Base-by-base conservation (phyloP, 176 grass and related monocot species). In the Melocanna baccifera region DNA sequence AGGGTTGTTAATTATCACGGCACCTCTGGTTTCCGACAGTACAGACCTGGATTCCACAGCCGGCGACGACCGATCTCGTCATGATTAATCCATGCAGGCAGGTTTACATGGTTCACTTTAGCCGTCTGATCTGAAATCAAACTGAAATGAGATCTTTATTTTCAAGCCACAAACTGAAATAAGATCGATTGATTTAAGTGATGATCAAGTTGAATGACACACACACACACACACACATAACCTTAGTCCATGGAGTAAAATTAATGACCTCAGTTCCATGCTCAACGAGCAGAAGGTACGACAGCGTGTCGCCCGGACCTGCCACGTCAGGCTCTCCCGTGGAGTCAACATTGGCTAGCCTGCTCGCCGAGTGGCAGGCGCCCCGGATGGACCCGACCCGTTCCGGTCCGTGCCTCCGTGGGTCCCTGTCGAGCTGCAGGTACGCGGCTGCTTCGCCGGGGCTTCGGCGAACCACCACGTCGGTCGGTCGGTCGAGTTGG, bases 321-420 rank as follows among this genome's bases (percentile, higher is more conserved):
- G 83, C 73, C 63, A 77, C 51, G 73, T 66, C 73, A 77, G 20
- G 37, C 4, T 12, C 9, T 10, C 36, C 63, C 26, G 16, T 41
- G 12, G 41, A 51, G 75, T 86, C 84, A 86, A 72, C 43, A 20
- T 1, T 19, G 66, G 75, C 29, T 22, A 13, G 28, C 73, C 18
- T n/a, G 12, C 13, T 45, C 12, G 8, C 4, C n/a, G 32, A 51
- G 83, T 46, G 75, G 66, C 13, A 18, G 22, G 22, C 67, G 5
- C 39, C 42, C 43, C 50, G 36, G 56, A 63, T 58, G 76, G 76
- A 79, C 76, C 53, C 67, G 76, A 68, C 73, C 62, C 6, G 66
- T 61, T 71, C 52, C 23, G 32, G 11, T 23, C 12, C 15, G n/a
- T 42, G 78, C 14, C 64, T 39, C 48, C 50, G n/a, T 42, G 78